Percentiles rank a stretch among this genome's conserved stretches.
phyloP scores from a whole-genome alignment of 2,329 filamentous ascomycete genomes.

The Colletotrichum sp. region DNA sequence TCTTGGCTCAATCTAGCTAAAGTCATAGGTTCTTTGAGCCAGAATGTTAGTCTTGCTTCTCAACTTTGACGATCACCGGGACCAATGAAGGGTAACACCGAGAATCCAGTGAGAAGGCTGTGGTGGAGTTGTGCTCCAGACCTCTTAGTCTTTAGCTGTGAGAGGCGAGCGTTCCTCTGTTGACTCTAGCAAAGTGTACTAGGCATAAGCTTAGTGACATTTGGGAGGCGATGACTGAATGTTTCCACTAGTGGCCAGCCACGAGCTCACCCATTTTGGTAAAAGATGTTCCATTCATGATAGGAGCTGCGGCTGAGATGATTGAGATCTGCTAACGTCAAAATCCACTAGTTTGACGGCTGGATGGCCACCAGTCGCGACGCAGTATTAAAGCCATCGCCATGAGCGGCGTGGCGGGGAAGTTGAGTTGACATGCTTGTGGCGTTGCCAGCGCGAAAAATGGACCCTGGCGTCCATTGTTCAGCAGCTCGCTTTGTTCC shows the following conservation, averaged over 20 bases:
- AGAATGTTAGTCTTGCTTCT: background rate
- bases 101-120: background rate
- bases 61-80: background rate
- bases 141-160: background rate
- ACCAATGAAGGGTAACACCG: background rate
- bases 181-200: background rate
- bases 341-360: background rate
- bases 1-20: background rate
- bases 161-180: background rate
- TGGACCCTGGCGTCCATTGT: background rate
- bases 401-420: background rate
- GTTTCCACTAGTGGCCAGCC: background rate
- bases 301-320: background rate
- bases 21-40: background rate
- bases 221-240: background rate
- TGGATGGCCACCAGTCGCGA: background rate
- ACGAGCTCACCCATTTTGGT: background rate
- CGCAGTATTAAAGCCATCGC: background rate
- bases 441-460: background rate
- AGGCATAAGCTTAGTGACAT: background rate
- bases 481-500: background rate
- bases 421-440: background rate
- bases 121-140: background rate
- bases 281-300: background rate
- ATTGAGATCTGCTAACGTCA: background rate